Evolutionary conservation across 495 filamentous ascomycete species (phyloP).

Genomic region (Penicillium fimorum): DNA sequence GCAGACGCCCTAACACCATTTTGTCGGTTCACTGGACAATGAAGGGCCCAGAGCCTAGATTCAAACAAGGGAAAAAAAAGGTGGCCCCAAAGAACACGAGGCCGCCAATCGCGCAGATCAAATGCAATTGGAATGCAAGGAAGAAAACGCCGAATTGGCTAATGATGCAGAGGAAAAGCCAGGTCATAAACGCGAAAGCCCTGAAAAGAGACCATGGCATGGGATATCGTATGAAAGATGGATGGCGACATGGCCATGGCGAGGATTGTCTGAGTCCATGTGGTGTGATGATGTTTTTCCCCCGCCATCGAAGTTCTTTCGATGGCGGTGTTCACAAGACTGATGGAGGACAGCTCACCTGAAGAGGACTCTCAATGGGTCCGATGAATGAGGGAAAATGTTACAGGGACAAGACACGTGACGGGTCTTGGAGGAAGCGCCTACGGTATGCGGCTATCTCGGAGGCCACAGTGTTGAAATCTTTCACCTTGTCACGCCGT

Average conservation of each 20-base stretch:
- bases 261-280: conserved; percentile 11
- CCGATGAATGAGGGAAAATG: conserved; percentile 11
- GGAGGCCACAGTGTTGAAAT: conserved; percentile 75
- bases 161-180: conserved; percentile 17
- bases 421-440: conserved; percentile 59
- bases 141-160: conserved; percentile 20
- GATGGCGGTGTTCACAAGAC: conserved; percentile 13
- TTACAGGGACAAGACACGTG: conserved; percentile 50
- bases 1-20: conserved; percentile 18
- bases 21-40: conserved; percentile 6
- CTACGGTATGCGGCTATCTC: conserved; percentile 82
- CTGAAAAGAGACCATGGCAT: conserved; percentile 5
- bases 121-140: conserved; percentile 12
- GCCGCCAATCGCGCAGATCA: neutral
- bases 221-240: conserved; percentile 10
- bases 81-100: neutral
- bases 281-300: conserved; percentile 7
- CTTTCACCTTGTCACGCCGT: conserved; percentile 68
- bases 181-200: conserved; percentile 13
- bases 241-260: conserved; percentile 2
- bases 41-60: neutral
- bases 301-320: conserved; percentile 5
- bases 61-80: neutral
- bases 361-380: conserved; percentile 17
- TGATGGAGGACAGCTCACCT: conserved; percentile 34